Percentiles rank a stretch among this genome's conserved stretches.
phyloP scores from a whole-genome alignment of 441 rosid species.

The Gossypium aridum region DNA sequence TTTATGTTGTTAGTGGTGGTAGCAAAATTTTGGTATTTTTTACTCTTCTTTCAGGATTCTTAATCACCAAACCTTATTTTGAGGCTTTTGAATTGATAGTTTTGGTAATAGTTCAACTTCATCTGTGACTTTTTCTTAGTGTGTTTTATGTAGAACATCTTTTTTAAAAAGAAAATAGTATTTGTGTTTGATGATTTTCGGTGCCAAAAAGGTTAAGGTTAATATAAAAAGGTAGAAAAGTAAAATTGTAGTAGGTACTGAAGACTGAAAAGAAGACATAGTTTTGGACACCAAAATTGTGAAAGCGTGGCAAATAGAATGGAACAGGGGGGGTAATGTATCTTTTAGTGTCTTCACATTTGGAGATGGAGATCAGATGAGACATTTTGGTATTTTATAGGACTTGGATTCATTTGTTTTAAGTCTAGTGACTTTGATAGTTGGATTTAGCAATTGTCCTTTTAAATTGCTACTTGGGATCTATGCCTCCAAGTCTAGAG shows the following conservation, averaged over 20 bases:
- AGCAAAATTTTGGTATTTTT: background rate
- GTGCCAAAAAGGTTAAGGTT: background rate
- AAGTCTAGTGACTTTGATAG: background rate
- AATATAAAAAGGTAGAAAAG: background rate
- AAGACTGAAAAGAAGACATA: background rate
- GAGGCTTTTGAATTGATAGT: background rate
- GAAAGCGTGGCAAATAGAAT: background rate
- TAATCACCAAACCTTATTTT: background rate
- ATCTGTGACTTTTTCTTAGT: background rate
- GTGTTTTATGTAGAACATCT: background rate
- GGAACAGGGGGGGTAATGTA: background rate
- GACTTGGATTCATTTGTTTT: background rate
- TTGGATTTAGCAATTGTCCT: background rate
- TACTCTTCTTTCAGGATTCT: background rate
- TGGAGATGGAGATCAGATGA: background rate
- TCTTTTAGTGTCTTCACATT: background rate
- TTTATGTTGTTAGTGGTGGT: constrained; percentile 1
- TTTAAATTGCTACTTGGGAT: background rate
- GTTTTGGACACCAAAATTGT: background rate
- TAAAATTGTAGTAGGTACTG: background rate
- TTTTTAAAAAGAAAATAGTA: background rate
- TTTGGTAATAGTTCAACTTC: background rate
- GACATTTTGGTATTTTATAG: background rate
- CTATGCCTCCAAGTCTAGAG: background rate
- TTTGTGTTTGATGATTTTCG: background rate